phyloP scores from a whole-genome alignment of 805 yeast genomes.

The Jamesozyma spencerorum region DNA sequence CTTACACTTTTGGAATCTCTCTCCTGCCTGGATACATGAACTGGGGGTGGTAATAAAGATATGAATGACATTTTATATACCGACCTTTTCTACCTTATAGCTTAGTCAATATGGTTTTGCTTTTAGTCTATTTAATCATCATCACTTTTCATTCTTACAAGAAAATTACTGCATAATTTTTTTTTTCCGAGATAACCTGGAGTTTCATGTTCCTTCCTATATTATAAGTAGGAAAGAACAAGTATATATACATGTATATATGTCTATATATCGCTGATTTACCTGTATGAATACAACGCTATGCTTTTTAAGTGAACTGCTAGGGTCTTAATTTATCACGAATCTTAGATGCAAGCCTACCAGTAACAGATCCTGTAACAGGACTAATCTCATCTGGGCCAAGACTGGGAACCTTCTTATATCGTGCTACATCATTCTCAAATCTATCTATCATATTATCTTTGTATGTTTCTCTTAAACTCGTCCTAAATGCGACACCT shows the following conservation, averaged over 20 bases:
- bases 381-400: conserved; percentile 4
- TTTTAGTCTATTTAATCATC: too few relatives aligned
- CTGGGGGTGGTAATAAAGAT: conserved; percentile 21
- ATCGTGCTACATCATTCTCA: not conserved
- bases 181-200: too few relatives aligned
- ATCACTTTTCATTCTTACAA: too few relatives aligned
- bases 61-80: conserved; percentile 14
- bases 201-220: too few relatives aligned
- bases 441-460: conserved; percentile 6
- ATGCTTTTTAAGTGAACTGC: not conserved
- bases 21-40: conserved; percentile 3
- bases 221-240: too few relatives aligned
- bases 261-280: too few relatives aligned
- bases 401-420: not conserved
- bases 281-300: not conserved
- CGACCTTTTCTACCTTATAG: too few relatives aligned
- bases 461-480: conserved; percentile 16
- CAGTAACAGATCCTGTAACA: conserved; percentile 12
- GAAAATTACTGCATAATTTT: too few relatives aligned
- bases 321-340: conserved; percentile 20
- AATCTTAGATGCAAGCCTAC: conserved; percentile 17
- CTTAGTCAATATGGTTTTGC: too few relatives aligned
- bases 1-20: not conserved
- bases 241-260: too few relatives aligned
- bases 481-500: conserved; percentile 29